Base-by-base conservation (phyloP, 2,329 filamentous ascomycete genomes). In the Magnaporthiopsis poae region DNA sequence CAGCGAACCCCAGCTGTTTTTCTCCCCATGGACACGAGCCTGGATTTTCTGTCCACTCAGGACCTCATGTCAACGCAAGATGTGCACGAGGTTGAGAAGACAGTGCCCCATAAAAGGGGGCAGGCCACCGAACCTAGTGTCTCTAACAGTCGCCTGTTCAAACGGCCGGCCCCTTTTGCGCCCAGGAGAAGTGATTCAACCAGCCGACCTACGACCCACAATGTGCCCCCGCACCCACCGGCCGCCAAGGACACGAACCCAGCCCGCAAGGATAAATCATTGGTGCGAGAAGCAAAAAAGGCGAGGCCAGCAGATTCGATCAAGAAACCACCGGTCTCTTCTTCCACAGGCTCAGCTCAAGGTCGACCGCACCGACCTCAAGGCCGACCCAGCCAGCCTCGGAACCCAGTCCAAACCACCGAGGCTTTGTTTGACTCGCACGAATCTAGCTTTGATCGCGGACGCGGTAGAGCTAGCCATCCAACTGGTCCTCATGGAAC, bases 11-110 rank as follows among this genome's bases (percentile, higher is more conserved):
- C 18, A 64, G 29, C 3, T 15, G n/a, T 61, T 21, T 11, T 9
- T 33, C 31, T 35, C 11, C n/a, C 35, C 7, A 35, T n/a, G 56
- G 31, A 31, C 46, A 64, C 33, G 46, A 25, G 8, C 46, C 70
- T 79, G 15, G 71, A 76, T 0, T 76, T 78, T 65, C 73, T 81
- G 56, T 80, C 77, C 1, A 81, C 80, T 0, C 81, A 82, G 67
- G 81, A 83, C 69, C 66, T 82, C 0, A 68, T 77, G 1, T 82
- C 81, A 1, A 79, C 81, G 3, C 80, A 83, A 68, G 81, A 83
- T 61, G 67, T 82, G n/a, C 72, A 73, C 59, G 80, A 82, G 27
- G 73, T 82, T 56, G 76, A 77, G 61, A 71, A 74, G 35, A 67
- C 73, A 1, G 66, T 72, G 5, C 46, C 46, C 46, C 46, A 56